Percentiles rank a stretch among this genome's conserved stretches.
Evolutionary conservation across 805 yeast species (phyloP).

Genomic region (Kuraishia borneana): DNA sequence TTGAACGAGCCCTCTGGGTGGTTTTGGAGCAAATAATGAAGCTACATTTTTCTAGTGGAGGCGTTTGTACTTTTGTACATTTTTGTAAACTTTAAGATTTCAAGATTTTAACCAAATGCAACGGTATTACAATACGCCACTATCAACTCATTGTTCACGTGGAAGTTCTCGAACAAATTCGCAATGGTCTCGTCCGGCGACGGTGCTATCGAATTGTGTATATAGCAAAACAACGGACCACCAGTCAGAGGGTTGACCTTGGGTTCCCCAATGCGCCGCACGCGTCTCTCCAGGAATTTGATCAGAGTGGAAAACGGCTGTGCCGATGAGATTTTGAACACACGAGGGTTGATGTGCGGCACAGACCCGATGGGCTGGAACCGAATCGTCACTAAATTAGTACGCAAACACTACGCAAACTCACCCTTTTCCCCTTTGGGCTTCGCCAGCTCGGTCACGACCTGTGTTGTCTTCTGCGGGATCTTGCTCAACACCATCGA

Average conservation of each 20-base stretch:
- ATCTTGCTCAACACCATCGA: constrained; percentile 14
- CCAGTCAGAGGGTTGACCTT: constrained; percentile 6
- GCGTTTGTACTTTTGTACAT: constrained; percentile 1
- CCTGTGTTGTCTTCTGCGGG: constrained; percentile 12
- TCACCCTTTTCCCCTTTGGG: constrained; percentile 3
- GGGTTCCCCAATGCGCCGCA: constrained; percentile 11
- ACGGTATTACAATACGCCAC: constrained; percentile 33
- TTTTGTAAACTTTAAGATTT: background rate
- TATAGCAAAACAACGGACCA: constrained; percentile 24
- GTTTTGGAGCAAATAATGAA: constrained; percentile 20
- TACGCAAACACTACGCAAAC: constrained; percentile 11
- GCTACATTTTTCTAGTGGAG: background rate
- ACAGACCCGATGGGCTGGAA: constrained; percentile 54
- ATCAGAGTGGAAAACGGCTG: constrained; percentile 35
- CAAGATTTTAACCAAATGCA: constrained; percentile 15
- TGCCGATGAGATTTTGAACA: constrained; percentile 34
- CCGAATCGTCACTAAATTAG: constrained; percentile 27
- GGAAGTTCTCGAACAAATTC: constrained; percentile 24
- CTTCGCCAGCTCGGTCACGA: constrained; percentile 7
- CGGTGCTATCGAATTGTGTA: constrained; percentile 34
- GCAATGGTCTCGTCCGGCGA: constrained; percentile 31
- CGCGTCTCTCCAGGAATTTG: constrained; percentile 30
- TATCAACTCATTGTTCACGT: constrained; percentile 25
- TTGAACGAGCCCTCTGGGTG: constrained; percentile 8
- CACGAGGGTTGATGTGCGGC: constrained; percentile 34